Evolutionary conservation across 106 monocot species (phyloP).

Genomic region (Chionographis japonica): DNA sequence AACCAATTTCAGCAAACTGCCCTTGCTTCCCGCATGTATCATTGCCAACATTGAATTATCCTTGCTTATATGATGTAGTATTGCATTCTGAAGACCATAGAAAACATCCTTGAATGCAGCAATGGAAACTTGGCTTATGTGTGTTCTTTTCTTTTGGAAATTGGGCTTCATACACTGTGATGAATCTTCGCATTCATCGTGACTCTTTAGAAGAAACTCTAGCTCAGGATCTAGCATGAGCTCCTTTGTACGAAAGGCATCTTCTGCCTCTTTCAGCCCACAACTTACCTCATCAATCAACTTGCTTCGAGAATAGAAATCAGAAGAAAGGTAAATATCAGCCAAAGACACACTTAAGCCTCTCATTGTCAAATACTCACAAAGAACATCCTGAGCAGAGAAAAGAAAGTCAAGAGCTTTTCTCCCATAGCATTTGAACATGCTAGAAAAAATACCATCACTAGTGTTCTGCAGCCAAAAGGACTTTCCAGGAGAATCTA

Average conservation of each 20-base stretch:
- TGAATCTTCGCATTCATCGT: slow-evolving; percentile 23
- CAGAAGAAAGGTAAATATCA: slow-evolving; percentile 71
- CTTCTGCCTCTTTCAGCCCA: slow-evolving; percentile 60
- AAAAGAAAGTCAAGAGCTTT: slow-evolving; percentile 59
- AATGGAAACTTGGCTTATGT: slow-evolving; percentile 30
- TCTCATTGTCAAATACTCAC: slow-evolving; percentile 70
- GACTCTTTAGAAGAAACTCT: slow-evolving; percentile 12
- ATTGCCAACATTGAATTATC: slow-evolving; percentile 79
- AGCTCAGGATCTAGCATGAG: slow-evolving; percentile 37
- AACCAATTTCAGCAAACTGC: slow-evolving; percentile 59
- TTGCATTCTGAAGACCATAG: slow-evolving; percentile 42
- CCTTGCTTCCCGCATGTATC: slow-evolving; percentile 85
- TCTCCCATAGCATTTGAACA: slow-evolving; percentile 53
- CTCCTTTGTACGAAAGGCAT: slow-evolving; percentile 29
- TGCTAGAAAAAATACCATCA: slow-evolving; percentile 37
- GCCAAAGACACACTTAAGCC: slow-evolving; percentile 74
- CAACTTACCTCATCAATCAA: slow-evolving; percentile 56
- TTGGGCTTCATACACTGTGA: slow-evolving; percentile 5
- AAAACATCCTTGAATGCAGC: slow-evolving; percentile 66
- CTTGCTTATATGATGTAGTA: slow-evolving; percentile 38
- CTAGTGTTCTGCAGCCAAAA: slow-evolving; percentile 39
- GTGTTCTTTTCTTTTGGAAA: slow-evolving; percentile 2
- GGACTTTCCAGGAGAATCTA: slow-evolving; percentile 26
- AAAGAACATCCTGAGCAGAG: slow-evolving; percentile 58
- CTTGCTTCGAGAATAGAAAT: slow-evolving; percentile 47